These are phyloP conservation scores for Coffea canephora DNA, from an alignment of 257 asterid genomes.

Conservation along the genomic window DNA sequence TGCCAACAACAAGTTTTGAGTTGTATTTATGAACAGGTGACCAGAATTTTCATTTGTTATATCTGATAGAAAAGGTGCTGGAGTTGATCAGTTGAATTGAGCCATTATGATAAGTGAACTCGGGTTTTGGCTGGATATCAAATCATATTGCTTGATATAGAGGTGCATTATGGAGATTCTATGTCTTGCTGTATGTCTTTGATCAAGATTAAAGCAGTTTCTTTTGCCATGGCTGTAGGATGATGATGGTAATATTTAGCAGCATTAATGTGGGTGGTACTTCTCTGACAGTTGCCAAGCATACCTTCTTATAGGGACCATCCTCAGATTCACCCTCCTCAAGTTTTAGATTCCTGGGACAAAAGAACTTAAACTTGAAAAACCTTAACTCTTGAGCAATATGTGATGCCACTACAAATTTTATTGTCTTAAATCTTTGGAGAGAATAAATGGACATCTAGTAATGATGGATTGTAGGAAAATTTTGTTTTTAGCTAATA, in stretches of 20 bases:
- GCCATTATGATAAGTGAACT: not conserved
- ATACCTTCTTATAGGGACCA: not conserved
- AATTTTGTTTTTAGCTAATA: too few relatives aligned
- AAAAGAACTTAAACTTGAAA: not conserved
- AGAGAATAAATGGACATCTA: too few relatives aligned
- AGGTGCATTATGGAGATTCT: not conserved
- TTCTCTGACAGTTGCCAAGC: not conserved
- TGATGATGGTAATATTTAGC: not conserved
- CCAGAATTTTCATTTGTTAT: not conserved
- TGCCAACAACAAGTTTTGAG: not conserved
- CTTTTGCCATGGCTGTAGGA: not conserved
- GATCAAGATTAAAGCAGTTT: not conserved
- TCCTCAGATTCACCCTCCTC: not conserved
- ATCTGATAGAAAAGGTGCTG: not conserved
- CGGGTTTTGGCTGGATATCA: not conserved
- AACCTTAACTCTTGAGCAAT: too few relatives aligned
- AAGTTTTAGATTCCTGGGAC: not conserved
- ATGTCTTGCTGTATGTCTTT: not conserved
- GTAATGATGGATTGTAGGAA: too few relatives aligned
- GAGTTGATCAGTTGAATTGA: not conserved
- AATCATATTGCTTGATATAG: not conserved
- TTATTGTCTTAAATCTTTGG: too few relatives aligned
- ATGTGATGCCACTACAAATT: too few relatives aligned
- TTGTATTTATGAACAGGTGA: not conserved
- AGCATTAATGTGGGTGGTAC: not conserved